Percentiles rank a stretch among this genome's conserved stretches.
These are phyloP conservation scores for Xylaria sp. DNA, from an alignment of 2,329 filamentous ascomycete species.

Conservation along the genomic window DNA sequence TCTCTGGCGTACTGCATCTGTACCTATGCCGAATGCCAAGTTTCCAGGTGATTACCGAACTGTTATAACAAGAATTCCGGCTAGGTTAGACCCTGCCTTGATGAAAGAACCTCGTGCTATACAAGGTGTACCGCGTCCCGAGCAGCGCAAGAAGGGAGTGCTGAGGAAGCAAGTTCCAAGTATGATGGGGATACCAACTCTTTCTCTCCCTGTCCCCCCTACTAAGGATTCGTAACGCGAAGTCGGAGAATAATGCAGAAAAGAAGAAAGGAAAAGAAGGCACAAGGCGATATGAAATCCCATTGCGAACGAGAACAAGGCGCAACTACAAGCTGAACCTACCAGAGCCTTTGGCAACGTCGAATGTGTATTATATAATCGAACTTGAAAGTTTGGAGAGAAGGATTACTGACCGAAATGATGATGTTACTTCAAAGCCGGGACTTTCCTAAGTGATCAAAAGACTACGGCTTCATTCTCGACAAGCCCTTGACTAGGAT, in stretches of 20 bases:
- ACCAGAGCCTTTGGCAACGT: background rate
- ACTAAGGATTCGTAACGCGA: conserved; percentile 11
- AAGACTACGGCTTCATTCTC: background rate
- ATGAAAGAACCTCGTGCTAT: conserved; percentile 94
- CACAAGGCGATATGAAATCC: background rate
- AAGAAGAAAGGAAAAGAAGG: background rate
- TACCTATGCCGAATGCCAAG: conserved; percentile 64
- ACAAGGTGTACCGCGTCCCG: conserved; percentile 77
- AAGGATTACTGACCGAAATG: conserved; percentile 1
- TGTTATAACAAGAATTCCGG: conserved; percentile 71
- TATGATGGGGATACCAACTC: conserved; percentile 41
- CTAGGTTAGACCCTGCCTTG: conserved; percentile 80
- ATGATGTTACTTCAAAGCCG: background rate
- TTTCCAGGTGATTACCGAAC: conserved; percentile 68
- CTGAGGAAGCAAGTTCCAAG: conserved; percentile 61
- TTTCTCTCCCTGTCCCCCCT: conserved; percentile 35
- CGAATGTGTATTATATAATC: conserved; percentile 7
- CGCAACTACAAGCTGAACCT: background rate
- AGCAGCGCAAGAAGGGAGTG: conserved; percentile 56
- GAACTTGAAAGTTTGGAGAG: background rate
- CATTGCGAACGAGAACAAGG: background rate
- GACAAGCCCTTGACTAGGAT: background rate
- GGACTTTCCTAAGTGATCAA: background rate
- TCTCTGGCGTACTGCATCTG: conserved; percentile 74
- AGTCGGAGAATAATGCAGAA: background rate